A percentile compares a stretch with the other conserved stretches of the same genome.
phyloP scores from a whole-genome alignment of 2,329 filamentous ascomycete genomes.

The Aspergillus neoniger region DNA sequence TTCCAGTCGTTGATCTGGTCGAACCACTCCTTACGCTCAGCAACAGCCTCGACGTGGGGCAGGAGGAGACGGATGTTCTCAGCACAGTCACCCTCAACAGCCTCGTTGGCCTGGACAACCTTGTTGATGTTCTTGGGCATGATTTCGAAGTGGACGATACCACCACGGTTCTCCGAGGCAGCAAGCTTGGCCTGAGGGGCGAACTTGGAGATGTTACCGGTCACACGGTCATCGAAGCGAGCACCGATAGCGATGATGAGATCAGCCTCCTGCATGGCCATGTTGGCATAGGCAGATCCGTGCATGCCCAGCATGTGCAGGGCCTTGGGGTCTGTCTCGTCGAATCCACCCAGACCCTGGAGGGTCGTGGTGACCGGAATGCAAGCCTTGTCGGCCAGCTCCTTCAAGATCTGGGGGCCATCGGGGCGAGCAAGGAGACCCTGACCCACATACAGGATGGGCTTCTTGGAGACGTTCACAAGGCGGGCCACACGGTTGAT shows the following conservation, averaged over 20 bases:
- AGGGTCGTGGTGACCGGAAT: slow-evolving; percentile 97
- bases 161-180: slow-evolving; percentile 80
- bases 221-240: slow-evolving; percentile 96
- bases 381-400: slow-evolving; percentile 83
- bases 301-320: slow-evolving; percentile 99
- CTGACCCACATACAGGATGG: slow-evolving; percentile 91
- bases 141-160: slow-evolving; percentile 97
- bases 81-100: slow-evolving; percentile 88
- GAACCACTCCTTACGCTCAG: slow-evolving; percentile 82
- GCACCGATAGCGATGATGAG: slow-evolving; percentile 91
- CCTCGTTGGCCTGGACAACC: slow-evolving; percentile 93
- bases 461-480: slow-evolving; percentile 88
- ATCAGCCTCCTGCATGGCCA: slow-evolving; percentile 96
- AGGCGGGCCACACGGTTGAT: slow-evolving; percentile 77
- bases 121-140: slow-evolving; percentile 99
- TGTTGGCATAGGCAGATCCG: slow-evolving; percentile 94
- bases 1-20: slow-evolving; percentile 89
- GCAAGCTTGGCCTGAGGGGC: slow-evolving; percentile 85
- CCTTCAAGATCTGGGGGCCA: slow-evolving; percentile 75
- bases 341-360: slow-evolving; percentile 86
- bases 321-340: slow-evolving; percentile 90
- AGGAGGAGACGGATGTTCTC: slow-evolving; percentile 75
- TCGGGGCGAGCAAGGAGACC: slow-evolving; percentile 80
- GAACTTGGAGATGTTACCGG: slow-evolving; percentile 77
- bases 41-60: slow-evolving; percentile 66